These are phyloP conservation scores for Larix sibirica DNA, from an alignment of 83 land plant genomes.

Conservation along the genomic window DNA sequence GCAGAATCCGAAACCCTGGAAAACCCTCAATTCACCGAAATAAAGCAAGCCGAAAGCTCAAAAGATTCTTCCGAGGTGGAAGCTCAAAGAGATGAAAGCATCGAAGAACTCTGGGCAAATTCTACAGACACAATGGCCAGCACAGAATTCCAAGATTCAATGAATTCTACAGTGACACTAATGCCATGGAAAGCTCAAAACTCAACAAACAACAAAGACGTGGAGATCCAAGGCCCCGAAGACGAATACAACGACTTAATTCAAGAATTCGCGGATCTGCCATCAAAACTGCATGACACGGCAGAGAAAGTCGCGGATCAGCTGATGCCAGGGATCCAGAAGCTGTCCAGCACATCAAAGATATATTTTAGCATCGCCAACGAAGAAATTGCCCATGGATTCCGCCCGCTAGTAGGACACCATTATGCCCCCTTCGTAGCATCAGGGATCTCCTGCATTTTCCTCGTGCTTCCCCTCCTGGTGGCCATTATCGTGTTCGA, in stretches of 20 bases:
- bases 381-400: slow-evolving; percentile 28
- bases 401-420: slow-evolving; percentile 28
- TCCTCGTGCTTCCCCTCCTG: slow-evolving; percentile 26
- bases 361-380: slow-evolving; percentile 24
- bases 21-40: neutral
- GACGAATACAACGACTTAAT: slow-evolving; percentile 20
- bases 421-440: slow-evolving; percentile 36
- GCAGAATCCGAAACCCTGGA: neutral
- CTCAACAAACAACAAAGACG: neutral
- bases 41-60: neutral
- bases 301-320: slow-evolving; percentile 31
- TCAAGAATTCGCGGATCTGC: slow-evolving; percentile 23
- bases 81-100: neutral
- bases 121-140: neutral
- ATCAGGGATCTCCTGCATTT: slow-evolving; percentile 20
- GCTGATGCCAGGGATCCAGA: slow-evolving; percentile 17
- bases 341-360: slow-evolving; percentile 21
- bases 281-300: slow-evolving; percentile 24
- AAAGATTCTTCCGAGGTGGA: neutral
- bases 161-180: neutral
- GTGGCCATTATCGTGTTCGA: slow-evolving; percentile 28
- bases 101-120: neutral
- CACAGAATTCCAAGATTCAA: neutral
- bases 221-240: neutral
- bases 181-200: neutral